A percentile compares a stretch with the other conserved stretches of the same genome.
These are phyloP conservation scores for Chlorella sorokiniana DNA, from an alignment of 139 green algal species.

Conservation along the genomic window DNA sequence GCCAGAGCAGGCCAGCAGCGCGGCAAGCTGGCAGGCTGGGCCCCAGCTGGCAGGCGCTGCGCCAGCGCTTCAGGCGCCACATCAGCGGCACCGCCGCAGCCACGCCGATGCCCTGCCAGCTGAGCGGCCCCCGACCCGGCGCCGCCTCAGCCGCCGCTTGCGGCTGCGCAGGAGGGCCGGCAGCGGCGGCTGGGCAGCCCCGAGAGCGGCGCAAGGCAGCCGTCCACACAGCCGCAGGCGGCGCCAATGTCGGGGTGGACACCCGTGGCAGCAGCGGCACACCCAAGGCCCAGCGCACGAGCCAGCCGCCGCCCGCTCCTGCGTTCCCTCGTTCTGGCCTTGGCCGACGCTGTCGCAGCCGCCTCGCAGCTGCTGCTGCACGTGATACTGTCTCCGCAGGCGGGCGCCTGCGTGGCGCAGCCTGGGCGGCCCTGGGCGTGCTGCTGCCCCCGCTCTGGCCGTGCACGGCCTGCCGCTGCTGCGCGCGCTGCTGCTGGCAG, in stretches of 20 bases:
- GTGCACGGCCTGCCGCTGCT: background rate
- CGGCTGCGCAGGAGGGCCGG: too few relatives aligned
- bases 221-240: too few relatives aligned
- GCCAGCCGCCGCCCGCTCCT: background rate
- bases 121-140: background rate
- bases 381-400: background rate
- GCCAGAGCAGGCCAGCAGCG: background rate
- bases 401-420: background rate
- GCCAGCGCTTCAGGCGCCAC: background rate
- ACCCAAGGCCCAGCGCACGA: background rate
- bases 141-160: too few relatives aligned
- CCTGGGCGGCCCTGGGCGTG: background rate
- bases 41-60: too few relatives aligned
- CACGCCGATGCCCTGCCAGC: too few relatives aligned
- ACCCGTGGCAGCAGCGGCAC: too few relatives aligned
- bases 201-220: too few relatives aligned
- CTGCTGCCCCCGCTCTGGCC: conserved; percentile 1
- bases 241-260: too few relatives aligned
- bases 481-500: background rate
- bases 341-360: background rate
- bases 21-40: too few relatives aligned
- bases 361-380: conserved; percentile 2
- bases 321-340: too few relatives aligned
- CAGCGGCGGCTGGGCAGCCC: too few relatives aligned
- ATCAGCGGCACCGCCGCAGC: background rate